Evolutionary conservation across 2,329 filamentous ascomycete genomes (phyloP).

Genomic region (Calonectria pteridis): DNA sequence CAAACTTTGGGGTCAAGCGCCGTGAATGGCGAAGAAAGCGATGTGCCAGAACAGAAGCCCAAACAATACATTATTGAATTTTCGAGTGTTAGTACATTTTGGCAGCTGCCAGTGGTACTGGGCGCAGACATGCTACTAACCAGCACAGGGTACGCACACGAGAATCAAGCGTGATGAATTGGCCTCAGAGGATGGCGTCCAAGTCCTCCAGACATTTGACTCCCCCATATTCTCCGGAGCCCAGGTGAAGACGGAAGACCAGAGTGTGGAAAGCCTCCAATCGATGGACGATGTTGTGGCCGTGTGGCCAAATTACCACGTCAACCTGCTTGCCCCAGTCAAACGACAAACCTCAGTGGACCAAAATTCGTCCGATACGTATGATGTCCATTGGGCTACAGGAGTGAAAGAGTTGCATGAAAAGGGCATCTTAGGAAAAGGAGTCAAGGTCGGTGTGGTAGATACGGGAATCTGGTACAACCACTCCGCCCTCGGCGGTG

Average conservation of each 20-base stretch:
- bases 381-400: neutral
- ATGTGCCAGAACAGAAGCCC: neutral
- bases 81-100: neutral
- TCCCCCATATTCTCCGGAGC: neutral
- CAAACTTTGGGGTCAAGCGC: neutral
- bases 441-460: neutral
- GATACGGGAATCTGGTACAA: constrained; percentile 1
- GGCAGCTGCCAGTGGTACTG: too few relatives aligned
- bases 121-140: neutral
- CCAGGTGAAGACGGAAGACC: neutral
- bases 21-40: neutral
- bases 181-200: neutral
- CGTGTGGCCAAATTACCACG: neutral
- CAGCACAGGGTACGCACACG: neutral
- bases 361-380: neutral
- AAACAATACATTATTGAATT: constrained; percentile 3
- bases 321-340: neutral
- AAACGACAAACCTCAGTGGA: neutral
- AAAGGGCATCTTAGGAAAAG: neutral
- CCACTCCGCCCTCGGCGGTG: neutral
- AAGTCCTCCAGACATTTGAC: neutral
- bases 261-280: neutral
- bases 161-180: neutral
- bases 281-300: neutral
- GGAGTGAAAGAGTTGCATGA: neutral